Evolutionary conservation across 1,139 yeast species (phyloP).

Genomic region (Lodderomyces jiufengensis): DNA sequence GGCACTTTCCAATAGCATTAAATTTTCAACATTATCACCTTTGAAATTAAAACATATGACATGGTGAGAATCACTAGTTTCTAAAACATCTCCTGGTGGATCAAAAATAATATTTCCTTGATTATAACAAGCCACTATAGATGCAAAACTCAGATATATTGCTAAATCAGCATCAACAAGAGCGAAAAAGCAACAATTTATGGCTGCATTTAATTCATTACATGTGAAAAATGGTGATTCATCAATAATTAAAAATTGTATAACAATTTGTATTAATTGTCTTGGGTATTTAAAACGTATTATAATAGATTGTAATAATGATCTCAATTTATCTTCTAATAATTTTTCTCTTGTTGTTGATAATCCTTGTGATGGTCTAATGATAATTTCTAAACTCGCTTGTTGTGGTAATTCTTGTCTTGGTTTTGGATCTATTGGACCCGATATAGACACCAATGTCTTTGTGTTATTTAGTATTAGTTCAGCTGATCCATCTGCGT

Average conservation of each 20-base stretch:
- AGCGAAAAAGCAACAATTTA: slow-evolving; percentile 72
- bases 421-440: slow-evolving; percentile 83
- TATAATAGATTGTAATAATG: slow-evolving; percentile 59
- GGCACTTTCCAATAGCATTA: slow-evolving; percentile 65
- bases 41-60: slow-evolving; percentile 60
- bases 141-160: slow-evolving; percentile 56
- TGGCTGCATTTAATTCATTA: slow-evolving; percentile 64
- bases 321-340: slow-evolving; percentile 66
- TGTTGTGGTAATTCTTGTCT: slow-evolving; percentile 83
- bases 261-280: slow-evolving; percentile 78
- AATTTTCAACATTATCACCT: slow-evolving; percentile 47
- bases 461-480: slow-evolving; percentile 32
- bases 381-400: slow-evolving; percentile 74
- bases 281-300: slow-evolving; percentile 74
- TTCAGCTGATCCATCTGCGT: slow-evolving; percentile 81
- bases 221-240: slow-evolving; percentile 29
- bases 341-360: slow-evolving; percentile 75
- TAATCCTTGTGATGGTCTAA: slow-evolving; percentile 75
- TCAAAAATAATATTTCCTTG: slow-evolving; percentile 27
- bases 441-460: slow-evolving; percentile 74
- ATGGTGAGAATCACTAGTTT: slow-evolving; percentile 55
- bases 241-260: slow-evolving; percentile 65
- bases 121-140: slow-evolving; percentile 45
- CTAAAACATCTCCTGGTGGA: slow-evolving; percentile 44
- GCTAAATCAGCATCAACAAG: slow-evolving; percentile 78